Evolutionary conservation across 2,329 filamentous ascomycete species (phyloP).

Genomic region (Fusarium sp.): DNA sequence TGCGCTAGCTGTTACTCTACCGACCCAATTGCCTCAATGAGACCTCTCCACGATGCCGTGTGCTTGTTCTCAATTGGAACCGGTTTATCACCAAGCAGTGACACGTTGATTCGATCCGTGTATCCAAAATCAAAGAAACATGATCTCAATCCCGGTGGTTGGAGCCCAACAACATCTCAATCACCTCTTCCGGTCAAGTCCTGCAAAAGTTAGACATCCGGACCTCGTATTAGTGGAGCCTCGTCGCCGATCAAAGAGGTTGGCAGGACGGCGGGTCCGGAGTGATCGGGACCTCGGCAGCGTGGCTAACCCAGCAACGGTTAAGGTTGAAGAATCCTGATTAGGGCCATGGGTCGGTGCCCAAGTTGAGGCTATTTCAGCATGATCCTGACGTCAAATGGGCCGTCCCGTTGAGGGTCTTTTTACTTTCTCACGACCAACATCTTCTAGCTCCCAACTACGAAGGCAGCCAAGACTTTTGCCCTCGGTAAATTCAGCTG

Average conservation of each 20-base stretch:
- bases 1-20: neutral
- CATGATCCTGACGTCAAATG: constrained; percentile 15
- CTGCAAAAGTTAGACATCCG: neutral
- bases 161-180: neutral
- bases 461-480: neutral
- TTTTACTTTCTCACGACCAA: neutral
- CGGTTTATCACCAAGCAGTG: neutral
- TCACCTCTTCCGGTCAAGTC: neutral
- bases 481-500: neutral
- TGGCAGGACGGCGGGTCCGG: constrained; percentile 1
- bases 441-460: neutral
- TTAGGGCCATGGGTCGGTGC: neutral
- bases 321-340: neutral
- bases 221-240: constrained; percentile 2
- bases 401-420: neutral
- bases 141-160: neutral
- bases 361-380: neutral
- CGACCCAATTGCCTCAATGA: neutral
- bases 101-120: neutral
- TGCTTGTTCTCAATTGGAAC: neutral
- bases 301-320: constrained; percentile 3
- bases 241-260: constrained; percentile 1
- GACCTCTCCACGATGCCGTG: neutral
- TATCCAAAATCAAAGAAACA: neutral
- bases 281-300: constrained; percentile 4